phyloP scores from a whole-genome alignment of 176 grass and related monocot species.

The Pharus latifolius region DNA sequence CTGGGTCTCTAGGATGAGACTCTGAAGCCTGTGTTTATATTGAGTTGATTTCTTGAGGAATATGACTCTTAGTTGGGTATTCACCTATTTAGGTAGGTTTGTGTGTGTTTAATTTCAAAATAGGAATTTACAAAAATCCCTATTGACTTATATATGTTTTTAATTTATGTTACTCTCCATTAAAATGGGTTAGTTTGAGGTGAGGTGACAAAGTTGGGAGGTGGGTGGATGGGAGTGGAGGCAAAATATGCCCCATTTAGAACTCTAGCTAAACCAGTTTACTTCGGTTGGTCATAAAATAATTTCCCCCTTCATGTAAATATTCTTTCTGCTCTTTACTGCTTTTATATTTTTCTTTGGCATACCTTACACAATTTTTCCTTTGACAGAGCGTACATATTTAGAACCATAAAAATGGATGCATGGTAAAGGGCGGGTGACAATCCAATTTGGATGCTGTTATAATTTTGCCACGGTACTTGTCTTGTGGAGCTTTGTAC shows the following conservation, averaged over 20 bases:
- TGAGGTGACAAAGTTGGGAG: no score
- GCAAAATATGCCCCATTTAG: no score
- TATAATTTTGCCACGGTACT: slow-evolving; percentile 77
- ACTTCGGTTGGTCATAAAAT: no score
- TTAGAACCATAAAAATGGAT: slow-evolving; percentile 85
- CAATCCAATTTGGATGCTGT: slow-evolving; percentile 81
- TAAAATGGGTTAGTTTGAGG: no score
- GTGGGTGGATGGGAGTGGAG: no score
- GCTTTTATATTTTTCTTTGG: not conserved
- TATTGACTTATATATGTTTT: no score
- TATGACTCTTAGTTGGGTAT: not conserved
- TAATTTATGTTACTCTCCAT: no score
- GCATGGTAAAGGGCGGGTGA: slow-evolving; percentile 76
- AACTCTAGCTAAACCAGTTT: no score
- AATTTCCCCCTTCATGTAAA: no score
- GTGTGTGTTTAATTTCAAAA: no score
- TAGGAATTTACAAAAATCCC: no score
- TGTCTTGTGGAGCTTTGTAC: slow-evolving; percentile 6
- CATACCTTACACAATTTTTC: not conserved
- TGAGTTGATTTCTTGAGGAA: not conserved
- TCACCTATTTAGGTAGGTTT: not conserved
- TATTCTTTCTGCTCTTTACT: not conserved
- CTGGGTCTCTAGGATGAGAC: not conserved
- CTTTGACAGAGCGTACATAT: slow-evolving; percentile 52
- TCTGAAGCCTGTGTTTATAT: not conserved